Conservation (phyloP, 176 grass and related monocot genomes). For the Aegilops umbellulata region DNA sequence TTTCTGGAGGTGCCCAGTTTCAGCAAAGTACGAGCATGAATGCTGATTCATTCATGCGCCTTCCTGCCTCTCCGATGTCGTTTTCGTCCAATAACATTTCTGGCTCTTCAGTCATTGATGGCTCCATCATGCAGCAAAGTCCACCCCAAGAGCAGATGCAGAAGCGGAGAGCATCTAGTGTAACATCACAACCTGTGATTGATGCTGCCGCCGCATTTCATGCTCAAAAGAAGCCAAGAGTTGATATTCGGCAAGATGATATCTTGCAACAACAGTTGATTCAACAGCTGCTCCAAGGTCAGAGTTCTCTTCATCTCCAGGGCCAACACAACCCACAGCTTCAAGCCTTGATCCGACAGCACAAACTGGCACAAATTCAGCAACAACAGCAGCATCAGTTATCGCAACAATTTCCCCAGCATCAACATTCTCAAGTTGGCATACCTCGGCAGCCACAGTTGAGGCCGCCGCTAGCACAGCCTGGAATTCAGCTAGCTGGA, state of each 20-base stretch:
- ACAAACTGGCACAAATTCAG: conserved; percentile 63
- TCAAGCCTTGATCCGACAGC: conserved; percentile 79
- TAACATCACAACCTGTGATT: conserved; percentile 76
- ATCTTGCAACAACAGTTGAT: conserved; percentile 67
- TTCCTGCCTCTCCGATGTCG: conserved; percentile 96
- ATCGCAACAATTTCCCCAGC: conserved; percentile 71
- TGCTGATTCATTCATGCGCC: conserved; percentile 81
- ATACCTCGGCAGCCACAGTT: conserved; percentile 61
- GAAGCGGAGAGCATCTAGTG: conserved; percentile 74
- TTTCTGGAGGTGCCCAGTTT: conserved; percentile 79
- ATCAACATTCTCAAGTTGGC: conserved; percentile 53
- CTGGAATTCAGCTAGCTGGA: conserved; percentile 50
- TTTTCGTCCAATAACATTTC: conserved; percentile 99
- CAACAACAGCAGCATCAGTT: conserved; percentile 72
- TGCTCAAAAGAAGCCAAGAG: conserved; percentile 76
- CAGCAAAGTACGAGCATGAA: conserved; percentile 88
- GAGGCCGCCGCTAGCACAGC: conserved; percentile 54
- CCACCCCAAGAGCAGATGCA: conserved; percentile 71
- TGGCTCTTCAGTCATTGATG: conserved; percentile 89
- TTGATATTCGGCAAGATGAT: conserved; percentile 72
- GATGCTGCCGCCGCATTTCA: conserved; percentile 37
- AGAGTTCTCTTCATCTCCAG: conserved; percentile 53
- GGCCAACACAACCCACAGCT: conserved; percentile 70
- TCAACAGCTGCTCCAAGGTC: conserved; percentile 69
- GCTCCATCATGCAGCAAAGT: conserved; percentile 82